Evolutionary conservation across 768 basidiomycete species (phyloP).

Genomic region (Rhizopogon roseolus): DNA sequence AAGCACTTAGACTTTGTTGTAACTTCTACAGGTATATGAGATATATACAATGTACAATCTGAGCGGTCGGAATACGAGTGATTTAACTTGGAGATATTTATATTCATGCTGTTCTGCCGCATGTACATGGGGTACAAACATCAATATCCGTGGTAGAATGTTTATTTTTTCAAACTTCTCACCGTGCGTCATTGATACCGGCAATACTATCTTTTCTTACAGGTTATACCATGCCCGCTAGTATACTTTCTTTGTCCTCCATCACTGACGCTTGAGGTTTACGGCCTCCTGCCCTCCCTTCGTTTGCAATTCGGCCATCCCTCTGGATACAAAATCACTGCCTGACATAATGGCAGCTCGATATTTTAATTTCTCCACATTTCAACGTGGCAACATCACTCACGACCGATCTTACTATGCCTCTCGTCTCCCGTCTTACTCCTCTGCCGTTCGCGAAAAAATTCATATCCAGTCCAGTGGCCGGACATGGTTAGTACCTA

Average conservation of each 20-base stretch:
- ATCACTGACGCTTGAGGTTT: background rate
- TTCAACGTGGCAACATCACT: constrained; percentile 4
- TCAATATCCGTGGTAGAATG: background rate
- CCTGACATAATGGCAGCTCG: background rate
- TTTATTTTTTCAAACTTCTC: background rate
- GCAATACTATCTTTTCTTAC: background rate
- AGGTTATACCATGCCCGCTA: background rate
- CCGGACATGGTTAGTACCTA: constrained; percentile 46
- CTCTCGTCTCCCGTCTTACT: constrained; percentile 8
- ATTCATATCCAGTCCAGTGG: constrained; percentile 25
- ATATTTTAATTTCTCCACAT: constrained; percentile 2
- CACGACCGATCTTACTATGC: background rate
- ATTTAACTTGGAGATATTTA: too few relatives aligned
- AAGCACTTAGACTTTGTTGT: background rate
- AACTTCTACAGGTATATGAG: background rate
- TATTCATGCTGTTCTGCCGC: too few relatives aligned
- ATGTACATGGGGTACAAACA: too few relatives aligned
- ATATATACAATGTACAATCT: background rate
- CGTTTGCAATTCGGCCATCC: too few relatives aligned
- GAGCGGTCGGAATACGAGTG: too few relatives aligned
- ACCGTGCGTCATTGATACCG: background rate
- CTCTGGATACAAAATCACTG: too few relatives aligned
- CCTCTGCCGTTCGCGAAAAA: constrained; percentile 36
- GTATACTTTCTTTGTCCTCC: background rate
- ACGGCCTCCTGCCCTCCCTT: constrained; percentile 1